phyloP scores from a whole-genome alignment of 768 basidiomycete genomes.

The Fomitopsis pulvina region DNA sequence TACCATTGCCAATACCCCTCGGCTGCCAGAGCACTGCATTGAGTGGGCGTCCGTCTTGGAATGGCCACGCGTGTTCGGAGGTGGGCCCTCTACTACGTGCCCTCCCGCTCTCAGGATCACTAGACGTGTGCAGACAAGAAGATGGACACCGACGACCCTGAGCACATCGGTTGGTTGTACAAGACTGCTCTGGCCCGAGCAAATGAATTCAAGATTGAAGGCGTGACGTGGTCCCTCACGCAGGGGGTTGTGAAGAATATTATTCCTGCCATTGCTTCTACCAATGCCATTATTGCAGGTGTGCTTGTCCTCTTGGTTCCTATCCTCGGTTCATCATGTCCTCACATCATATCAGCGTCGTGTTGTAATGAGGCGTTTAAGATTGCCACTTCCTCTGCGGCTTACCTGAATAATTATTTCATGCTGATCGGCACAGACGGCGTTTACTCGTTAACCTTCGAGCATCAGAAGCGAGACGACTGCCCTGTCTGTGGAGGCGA shows the following conservation, averaged over 20 bases:
- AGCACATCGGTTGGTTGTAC: conserved; percentile 94
- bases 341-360: conserved; percentile 47
- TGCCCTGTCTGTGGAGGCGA: conserved; percentile 98
- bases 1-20: conserved; percentile 97
- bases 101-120: not conserved
- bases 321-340: not conserved
- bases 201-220: conserved; percentile 93
- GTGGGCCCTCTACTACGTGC: conserved; percentile 32
- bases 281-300: conserved; percentile 98
- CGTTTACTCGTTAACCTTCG: conserved; percentile 95
- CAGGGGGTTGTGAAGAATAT: conserved; percentile 99
- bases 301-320: conserved; percentile 10
- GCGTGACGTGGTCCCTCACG: conserved; percentile 95
- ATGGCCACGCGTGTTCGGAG: conserved; percentile 92
- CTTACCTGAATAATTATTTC: conserved; percentile 95
- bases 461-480: conserved; percentile 86
- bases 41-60: conserved; percentile 99
- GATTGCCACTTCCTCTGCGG: conserved; percentile 91
- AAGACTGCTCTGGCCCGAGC: conserved; percentile 76
- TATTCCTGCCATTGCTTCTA: conserved; percentile 97
- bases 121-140: conserved; percentile 67
- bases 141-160: conserved; percentile 95
- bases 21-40: conserved; percentile 97
- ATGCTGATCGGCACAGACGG: conserved; percentile 97
- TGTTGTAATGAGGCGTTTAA: conserved; percentile 99